Percentiles rank a stretch among this genome's conserved stretches.
phyloP scores from a whole-genome alignment of 2,329 filamentous ascomycete species.

The Xylaria sp. region DNA sequence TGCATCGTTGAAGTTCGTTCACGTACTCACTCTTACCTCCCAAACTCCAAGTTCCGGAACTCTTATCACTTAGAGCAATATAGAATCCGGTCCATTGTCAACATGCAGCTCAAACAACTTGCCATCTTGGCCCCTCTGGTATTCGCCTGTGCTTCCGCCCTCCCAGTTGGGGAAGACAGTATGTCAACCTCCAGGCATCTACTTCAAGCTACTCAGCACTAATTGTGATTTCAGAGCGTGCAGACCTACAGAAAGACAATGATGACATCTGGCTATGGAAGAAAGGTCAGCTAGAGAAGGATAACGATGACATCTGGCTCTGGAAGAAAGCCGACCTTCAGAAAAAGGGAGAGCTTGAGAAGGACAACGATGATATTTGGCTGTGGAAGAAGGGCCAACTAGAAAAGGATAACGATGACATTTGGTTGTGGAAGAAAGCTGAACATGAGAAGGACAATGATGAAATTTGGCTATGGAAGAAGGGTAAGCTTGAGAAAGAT shows the following conservation, averaged over 20 bases:
- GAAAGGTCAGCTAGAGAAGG: slow-evolving; percentile 35
- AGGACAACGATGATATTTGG: slow-evolving; percentile 28
- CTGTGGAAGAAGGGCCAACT: slow-evolving; percentile 34
- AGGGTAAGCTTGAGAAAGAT: slow-evolving; percentile 46
- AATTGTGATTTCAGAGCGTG: slow-evolving; percentile 27
- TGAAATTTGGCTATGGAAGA: slow-evolving; percentile 42
- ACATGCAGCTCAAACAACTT: slow-evolving; percentile 41
- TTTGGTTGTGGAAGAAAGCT: slow-evolving; percentile 41
- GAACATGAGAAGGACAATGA: slow-evolving; percentile 31
- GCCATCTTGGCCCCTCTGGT: slow-evolving; percentile 36
- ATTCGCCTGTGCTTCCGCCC: slow-evolving; percentile 34
- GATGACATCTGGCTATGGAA: slow-evolving; percentile 35
- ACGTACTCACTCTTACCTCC: background rate
- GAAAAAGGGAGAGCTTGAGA: slow-evolving; percentile 17
- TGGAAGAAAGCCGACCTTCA: slow-evolving; percentile 37
- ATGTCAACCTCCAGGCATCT: slow-evolving; percentile 10
- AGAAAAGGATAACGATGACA: slow-evolving; percentile 36
- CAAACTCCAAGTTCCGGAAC: background rate
- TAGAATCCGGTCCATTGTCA: slow-evolving; percentile 4
- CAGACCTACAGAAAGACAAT: slow-evolving; percentile 25
- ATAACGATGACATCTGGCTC: slow-evolving; percentile 38
- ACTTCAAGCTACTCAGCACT: background rate
- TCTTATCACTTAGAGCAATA: background rate
- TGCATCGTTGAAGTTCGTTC: background rate
- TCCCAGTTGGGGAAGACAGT: slow-evolving; percentile 37